Evolutionary conservation across 2,329 filamentous ascomycete species (phyloP).

Genomic region (Neofusicoccum ribis): DNA sequence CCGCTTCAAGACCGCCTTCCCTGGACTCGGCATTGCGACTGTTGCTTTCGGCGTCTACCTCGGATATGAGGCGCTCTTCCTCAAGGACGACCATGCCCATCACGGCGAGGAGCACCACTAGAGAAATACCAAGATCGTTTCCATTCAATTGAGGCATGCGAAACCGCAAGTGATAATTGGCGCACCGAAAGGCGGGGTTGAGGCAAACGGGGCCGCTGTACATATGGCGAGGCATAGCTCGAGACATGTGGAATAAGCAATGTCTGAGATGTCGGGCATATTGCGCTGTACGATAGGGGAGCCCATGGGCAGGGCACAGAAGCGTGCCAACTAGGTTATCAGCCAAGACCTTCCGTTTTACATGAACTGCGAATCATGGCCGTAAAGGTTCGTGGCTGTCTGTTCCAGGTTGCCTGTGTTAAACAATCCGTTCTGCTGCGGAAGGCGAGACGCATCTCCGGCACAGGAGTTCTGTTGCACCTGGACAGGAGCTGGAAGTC

Average conservation of each 20-base stretch:
- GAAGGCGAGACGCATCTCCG: too few species aligned
- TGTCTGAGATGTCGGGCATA: not conserved
- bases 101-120: slow-evolving; percentile 29
- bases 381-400: not conserved
- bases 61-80: slow-evolving; percentile 83
- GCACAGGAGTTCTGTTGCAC: too few species aligned
- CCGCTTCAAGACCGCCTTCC: slow-evolving; percentile 83
- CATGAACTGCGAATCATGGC: too few species aligned
- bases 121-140: slow-evolving; percentile 5
- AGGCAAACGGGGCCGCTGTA: not conserved
- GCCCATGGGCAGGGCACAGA: not conserved
- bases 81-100: slow-evolving; percentile 60
- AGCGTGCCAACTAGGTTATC: not conserved
- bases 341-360: not conserved
- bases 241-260: not conserved
- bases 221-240: not conserved
- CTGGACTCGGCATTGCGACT: slow-evolving; percentile 87
- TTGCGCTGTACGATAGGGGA: not conserved
- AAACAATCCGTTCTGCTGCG: not conserved
- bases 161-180: not conserved
- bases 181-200: not conserved
- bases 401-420: not conserved
- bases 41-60: slow-evolving; percentile 91
- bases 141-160: not conserved
- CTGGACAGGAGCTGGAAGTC: too few species aligned